Evolutionary conservation across 2,329 filamentous ascomycete species (phyloP), one percentile per base, ranked within the genome.

Genomic region (Alternaria atra): DNA sequence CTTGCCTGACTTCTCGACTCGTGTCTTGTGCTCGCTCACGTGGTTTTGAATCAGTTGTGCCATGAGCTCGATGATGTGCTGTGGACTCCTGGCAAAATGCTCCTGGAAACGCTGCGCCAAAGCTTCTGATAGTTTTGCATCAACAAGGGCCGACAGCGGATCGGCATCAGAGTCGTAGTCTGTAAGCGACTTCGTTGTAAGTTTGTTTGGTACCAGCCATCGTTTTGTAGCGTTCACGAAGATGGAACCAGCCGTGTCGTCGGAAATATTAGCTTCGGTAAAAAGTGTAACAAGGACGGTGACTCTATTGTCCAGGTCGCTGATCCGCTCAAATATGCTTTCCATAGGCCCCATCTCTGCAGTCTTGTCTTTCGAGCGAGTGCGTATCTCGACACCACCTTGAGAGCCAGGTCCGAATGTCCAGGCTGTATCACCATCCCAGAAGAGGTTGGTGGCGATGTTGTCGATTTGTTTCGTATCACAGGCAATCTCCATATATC

Each of bases 281-380:
- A 91, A 69, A 2, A 79, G 61, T 6, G 66, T 63, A 1, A 76
- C 63, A 4, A 79, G 60, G 8, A 68, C 51, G 4, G 64, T 53
- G 1, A 77, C 56, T 13, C 70, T 71, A 30, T 63, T 61, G n/a
- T 75, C 69, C n/a, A 80, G 44, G 10, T 61, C 62, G 48, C 55
- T 65, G 25, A 79, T 74, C 3, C 67, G 70, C n/a, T 65, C 57
- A 93, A 98, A 90, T 90, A 98, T 85, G 8, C 55, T 60, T 3
- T 63, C 58, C 55, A 77, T 66, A 85, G 96, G 82, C 91, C 94
- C 29, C 12, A 37, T 37, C 4, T 23, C 78, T 90, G 92, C 79
- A 90, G 90, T 77, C 87, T 95, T 83, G 89, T 96, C 85, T 90
- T 95, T 85, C 90, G 94, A 86, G 86, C 72, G 60, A 59, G 66